Evolutionary conservation across 106 monocot species (phyloP).

Genomic region (Hemerocallis citrina): DNA sequence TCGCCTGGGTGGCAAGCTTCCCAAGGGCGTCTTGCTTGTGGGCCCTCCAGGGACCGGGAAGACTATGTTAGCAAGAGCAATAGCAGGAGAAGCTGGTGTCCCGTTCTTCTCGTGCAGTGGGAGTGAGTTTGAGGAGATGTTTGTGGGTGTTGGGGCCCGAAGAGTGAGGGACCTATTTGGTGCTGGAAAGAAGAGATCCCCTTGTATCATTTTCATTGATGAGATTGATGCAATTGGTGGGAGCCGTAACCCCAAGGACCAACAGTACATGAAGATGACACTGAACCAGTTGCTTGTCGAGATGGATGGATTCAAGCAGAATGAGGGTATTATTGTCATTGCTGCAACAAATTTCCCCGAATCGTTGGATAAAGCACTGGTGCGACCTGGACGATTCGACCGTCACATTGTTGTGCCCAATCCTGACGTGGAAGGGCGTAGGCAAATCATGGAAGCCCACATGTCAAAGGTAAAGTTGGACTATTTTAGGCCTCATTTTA

Average conservation of each 20-base stretch:
- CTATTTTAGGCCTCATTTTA: too few species aligned
- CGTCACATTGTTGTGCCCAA: slow-evolving; percentile 97
- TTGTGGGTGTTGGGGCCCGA: slow-evolving; percentile 95
- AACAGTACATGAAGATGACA: slow-evolving; percentile 99
- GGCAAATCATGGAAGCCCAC: slow-evolving; percentile 90
- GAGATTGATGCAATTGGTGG: slow-evolving; percentile 99
- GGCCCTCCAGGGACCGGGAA: slow-evolving; percentile 99
- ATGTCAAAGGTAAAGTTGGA: slow-evolving; percentile 99
- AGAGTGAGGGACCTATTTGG: slow-evolving; percentile 90
- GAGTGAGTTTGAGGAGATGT: slow-evolving; percentile 99
- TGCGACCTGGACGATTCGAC: slow-evolving; percentile 95
- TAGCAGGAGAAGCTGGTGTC: slow-evolving; percentile 97
- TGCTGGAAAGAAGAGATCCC: slow-evolving; percentile 92
- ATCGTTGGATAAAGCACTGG: slow-evolving; percentile 92
- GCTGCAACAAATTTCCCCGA: slow-evolving; percentile 99
- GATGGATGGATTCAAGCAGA: slow-evolving; percentile 98
- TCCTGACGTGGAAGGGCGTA: slow-evolving; percentile 92
- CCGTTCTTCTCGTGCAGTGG: slow-evolving; percentile 99
- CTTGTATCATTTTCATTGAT: slow-evolving; percentile 97
- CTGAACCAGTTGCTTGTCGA: slow-evolving; percentile 97
- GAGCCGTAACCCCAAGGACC: slow-evolving; percentile 97
- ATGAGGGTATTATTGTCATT: slow-evolving; percentile 97
- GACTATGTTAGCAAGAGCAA: slow-evolving; percentile 97
- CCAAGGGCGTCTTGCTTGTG: slow-evolving; percentile 94
- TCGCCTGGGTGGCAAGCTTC: slow-evolving; percentile 93